phyloP scores from a whole-genome alignment of 208 protist species.

The Acanthamoeba healyi region DNA sequence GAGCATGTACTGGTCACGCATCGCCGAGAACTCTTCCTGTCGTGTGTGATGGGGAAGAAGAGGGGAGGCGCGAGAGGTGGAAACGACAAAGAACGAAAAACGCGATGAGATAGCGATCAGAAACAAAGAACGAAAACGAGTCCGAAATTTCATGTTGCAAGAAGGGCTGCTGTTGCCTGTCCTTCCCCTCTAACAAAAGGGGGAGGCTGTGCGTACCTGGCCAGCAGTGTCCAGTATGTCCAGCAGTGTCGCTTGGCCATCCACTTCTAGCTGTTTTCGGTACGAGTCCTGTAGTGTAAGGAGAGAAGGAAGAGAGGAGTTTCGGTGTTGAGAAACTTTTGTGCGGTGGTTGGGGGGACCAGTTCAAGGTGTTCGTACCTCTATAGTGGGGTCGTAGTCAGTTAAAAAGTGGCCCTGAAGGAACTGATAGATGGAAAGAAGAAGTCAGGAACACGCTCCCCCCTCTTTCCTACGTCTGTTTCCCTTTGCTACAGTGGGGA shows the following conservation, averaged over 20 bases:
- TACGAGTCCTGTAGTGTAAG: neutral
- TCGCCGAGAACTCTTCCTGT: constrained; percentile 71
- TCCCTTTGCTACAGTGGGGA: neutral
- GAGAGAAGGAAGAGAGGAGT: neutral
- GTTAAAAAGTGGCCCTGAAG: neutral
- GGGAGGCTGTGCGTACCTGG: neutral
- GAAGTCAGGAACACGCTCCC: too few species aligned
- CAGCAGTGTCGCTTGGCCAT: constrained; percentile 87
- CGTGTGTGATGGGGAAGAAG: neutral
- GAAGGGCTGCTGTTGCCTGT: too few species aligned
- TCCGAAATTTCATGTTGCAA: neutral
- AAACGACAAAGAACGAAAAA: neutral
- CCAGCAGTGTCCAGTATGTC: constrained; percentile 94
- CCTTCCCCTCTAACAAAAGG: too few species aligned
- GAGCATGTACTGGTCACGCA: constrained; percentile 59
- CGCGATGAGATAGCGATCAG: neutral
- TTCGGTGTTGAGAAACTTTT: neutral
- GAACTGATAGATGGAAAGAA: neutral
- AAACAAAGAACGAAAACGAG: neutral
- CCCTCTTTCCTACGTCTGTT: too few species aligned
- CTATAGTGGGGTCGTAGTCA: constrained; percentile 31
- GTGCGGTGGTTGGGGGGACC: neutral
- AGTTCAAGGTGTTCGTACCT: neutral
- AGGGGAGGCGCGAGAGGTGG: too few species aligned
- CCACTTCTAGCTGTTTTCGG: constrained; percentile 88